Conservation (phyloP, 2,329 filamentous ascomycete species). For the Pestalotiopsis sp. region DNA sequence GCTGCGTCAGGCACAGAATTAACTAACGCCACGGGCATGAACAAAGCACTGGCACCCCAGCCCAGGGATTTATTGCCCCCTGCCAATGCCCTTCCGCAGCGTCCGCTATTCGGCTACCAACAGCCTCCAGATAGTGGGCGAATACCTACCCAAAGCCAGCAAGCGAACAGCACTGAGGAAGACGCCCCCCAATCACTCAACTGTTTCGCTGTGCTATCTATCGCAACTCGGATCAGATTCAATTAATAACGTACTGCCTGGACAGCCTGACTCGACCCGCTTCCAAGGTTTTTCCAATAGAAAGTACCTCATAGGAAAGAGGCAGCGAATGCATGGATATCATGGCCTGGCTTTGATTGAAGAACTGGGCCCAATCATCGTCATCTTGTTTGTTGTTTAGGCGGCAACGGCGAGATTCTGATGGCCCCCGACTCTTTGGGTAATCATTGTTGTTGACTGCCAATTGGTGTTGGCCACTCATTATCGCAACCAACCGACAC, state of each 20-base stretch:
- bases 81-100: neutral
- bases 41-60: neutral
- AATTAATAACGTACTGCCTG: neutral
- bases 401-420: neutral
- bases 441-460: neutral
- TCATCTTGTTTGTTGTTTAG: neutral
- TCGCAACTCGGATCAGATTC: neutral
- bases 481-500: neutral
- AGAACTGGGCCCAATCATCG: neutral
- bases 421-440: neutral
- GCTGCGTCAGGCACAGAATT: neutral
- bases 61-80: neutral
- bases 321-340: neutral
- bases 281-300: neutral
- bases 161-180: neutral
- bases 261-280: neutral
- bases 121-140: neutral
- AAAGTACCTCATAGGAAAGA: neutral
- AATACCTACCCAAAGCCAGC: neutral
- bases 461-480: neutral
- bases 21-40: neutral
- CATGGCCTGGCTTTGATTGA: neutral
- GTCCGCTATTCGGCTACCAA: neutral
- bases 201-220: neutral
- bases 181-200: neutral